Conservation (phyloP, 2,329 filamentous ascomycete species). For the Neonectria coccinea region DNA sequence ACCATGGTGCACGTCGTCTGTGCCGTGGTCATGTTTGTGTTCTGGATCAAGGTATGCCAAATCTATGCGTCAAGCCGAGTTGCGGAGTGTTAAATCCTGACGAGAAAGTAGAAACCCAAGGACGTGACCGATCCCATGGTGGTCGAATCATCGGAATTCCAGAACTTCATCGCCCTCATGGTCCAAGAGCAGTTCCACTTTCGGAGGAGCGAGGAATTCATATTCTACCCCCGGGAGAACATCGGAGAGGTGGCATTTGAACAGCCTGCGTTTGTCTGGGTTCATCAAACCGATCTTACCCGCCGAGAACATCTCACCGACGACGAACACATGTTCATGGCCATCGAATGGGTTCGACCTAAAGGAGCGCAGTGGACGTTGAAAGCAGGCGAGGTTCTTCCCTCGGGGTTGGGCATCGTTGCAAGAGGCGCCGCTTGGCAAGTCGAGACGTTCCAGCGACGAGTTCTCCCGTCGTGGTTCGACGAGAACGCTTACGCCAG, state of each 20-base stretch:
- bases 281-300: background rate
- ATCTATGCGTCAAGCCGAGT: background rate
- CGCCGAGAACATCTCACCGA: slow-evolving; percentile 19
- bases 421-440: slow-evolving; percentile 16
- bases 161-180: slow-evolving; percentile 20
- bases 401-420: slow-evolving; percentile 18
- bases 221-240: slow-evolving; percentile 7
- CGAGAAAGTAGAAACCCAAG: slow-evolving; percentile 29
- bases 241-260: background rate
- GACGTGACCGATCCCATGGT: slow-evolving; percentile 27
- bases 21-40: slow-evolving; percentile 35
- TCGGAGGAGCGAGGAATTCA: slow-evolving; percentile 21
- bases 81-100: background rate
- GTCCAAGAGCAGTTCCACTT: slow-evolving; percentile 29
- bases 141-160: slow-evolving; percentile 2
- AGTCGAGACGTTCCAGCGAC: slow-evolving; percentile 16
- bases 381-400: slow-evolving; percentile 20
- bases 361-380: slow-evolving; percentile 9
- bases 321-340: background rate
- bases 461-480: slow-evolving; percentile 19
- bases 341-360: slow-evolving; percentile 13
- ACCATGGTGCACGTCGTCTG: slow-evolving; percentile 39
- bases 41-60: slow-evolving; percentile 34
- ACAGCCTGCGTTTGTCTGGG: background rate
- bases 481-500: slow-evolving; percentile 14